These are phyloP conservation scores for Podosphaera xanthii DNA, from an alignment of 2,329 filamentous ascomycete genomes.

Conservation along the genomic window DNA sequence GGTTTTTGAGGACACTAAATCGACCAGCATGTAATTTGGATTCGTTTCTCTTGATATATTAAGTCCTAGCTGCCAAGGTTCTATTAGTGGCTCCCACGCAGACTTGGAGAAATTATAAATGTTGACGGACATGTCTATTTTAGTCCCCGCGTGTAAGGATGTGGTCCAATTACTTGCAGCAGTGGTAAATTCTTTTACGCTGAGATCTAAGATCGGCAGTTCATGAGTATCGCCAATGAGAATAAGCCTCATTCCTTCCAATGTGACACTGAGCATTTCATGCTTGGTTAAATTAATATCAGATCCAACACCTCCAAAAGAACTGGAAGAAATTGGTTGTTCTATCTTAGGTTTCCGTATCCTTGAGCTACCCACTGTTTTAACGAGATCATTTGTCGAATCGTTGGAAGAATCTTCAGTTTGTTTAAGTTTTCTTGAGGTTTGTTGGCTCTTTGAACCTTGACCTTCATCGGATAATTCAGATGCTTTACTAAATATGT, in stretches of 20 bases:
- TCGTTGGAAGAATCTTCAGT: background rate
- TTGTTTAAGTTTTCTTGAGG: background rate
- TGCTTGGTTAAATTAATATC: constrained; percentile 14
- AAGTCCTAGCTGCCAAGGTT: constrained; percentile 89
- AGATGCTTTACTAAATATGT: constrained; percentile 76
- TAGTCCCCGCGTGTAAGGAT: constrained; percentile 64
- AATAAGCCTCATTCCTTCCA: constrained; percentile 78
- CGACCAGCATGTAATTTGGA: constrained; percentile 57
- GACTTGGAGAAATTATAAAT: constrained; percentile 99
- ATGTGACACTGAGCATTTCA: constrained; percentile 65
- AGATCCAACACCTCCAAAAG: background rate
- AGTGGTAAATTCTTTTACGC: constrained; percentile 70
- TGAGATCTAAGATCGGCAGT: constrained; percentile 80
- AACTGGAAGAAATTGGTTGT: background rate
- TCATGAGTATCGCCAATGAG: constrained; percentile 92
- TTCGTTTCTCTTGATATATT: constrained; percentile 59
- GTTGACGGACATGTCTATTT: constrained; percentile 85
- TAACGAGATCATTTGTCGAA: background rate
- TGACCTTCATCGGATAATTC: constrained; percentile 45
- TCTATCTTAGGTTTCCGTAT: background rate
- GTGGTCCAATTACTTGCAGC: constrained; percentile 81
- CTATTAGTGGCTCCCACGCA: constrained; percentile 86
- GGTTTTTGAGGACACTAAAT: constrained; percentile 69
- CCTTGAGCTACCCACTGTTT: background rate
- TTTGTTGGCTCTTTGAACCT: background rate